A percentile compares a stretch with the other conserved stretches of the same genome.
These are phyloP conservation scores for Eucalyptus pauciflora DNA, from an alignment of 345 rosid species.

Conservation along the genomic window DNA sequence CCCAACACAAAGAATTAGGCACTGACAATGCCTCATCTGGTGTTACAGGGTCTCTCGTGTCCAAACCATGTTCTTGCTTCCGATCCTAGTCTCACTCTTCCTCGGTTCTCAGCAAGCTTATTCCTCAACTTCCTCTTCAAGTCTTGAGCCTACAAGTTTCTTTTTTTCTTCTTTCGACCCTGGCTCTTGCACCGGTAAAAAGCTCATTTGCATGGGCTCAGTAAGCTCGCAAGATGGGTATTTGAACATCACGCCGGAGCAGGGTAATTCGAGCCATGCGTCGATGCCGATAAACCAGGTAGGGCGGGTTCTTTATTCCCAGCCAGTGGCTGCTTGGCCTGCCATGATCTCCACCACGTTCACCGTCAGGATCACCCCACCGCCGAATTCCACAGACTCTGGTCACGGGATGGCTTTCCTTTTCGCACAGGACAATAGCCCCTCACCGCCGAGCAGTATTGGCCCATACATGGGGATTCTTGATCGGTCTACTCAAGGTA, in stretches of 20 bases:
- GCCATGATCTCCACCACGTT: slow-evolving; percentile 17
- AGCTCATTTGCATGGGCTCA: slow-evolving; percentile 17
- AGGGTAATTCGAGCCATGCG: background rate
- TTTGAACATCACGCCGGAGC: slow-evolving; percentile 12
- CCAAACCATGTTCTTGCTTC: too few relatives aligned
- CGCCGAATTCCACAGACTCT: background rate
- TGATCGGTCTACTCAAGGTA: slow-evolving; percentile 17
- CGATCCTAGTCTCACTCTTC: too few relatives aligned
- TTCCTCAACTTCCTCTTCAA: background rate
- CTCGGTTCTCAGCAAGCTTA: background rate
- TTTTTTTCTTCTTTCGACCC: slow-evolving; percentile 2
- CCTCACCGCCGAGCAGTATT: slow-evolving; percentile 7
- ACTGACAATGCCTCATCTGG: too few relatives aligned
- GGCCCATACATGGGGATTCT: slow-evolving; percentile 27
- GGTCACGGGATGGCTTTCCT: slow-evolving; percentile 29
- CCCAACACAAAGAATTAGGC: too few relatives aligned
- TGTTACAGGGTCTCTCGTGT: too few relatives aligned
- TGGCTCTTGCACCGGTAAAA: slow-evolving; percentile 2
- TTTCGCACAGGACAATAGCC: slow-evolving; percentile 3
- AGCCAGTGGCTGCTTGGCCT: slow-evolving; percentile 17
- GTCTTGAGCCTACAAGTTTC: background rate
- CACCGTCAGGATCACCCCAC: slow-evolving; percentile 16
- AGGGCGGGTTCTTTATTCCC: slow-evolving; percentile 16
- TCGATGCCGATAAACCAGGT: background rate
- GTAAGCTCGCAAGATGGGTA: slow-evolving; percentile 1